Evolutionary conservation across 768 basidiomycete species (phyloP).

Genomic region (Lactarius vividus): DNA sequence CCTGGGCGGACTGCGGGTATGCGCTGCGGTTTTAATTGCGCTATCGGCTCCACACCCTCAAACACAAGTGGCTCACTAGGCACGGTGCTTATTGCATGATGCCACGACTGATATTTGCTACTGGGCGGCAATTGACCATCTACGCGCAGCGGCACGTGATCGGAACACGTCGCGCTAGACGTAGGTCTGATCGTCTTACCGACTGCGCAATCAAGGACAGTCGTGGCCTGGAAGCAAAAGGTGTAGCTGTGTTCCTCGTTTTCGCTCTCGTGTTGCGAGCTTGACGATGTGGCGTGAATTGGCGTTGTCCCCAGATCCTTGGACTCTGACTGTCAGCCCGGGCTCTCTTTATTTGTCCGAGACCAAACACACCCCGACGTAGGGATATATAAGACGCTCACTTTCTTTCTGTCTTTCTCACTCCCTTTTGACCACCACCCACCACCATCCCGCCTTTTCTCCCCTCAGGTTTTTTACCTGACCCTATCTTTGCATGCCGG

Average conservation of each 20-base stretch:
- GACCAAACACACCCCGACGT: conserved; percentile 25
- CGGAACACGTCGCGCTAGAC: conserved; percentile 1
- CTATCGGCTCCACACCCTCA: conserved; percentile 1
- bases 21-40: conserved; percentile 14
- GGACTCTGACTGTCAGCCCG: conserved; percentile 6
- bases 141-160: conserved; percentile 23
- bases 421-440: conserved; percentile 3
- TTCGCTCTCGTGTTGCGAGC: neutral
- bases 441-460: conserved; percentile 4
- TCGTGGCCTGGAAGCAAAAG: neutral
- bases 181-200: neutral
- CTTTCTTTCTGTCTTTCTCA: conserved; percentile 7
- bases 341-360: conserved; percentile 23
- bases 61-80: neutral
- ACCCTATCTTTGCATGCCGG: neutral
- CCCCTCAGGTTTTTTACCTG: neutral
- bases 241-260: conserved; percentile 4
- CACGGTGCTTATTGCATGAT: neutral
- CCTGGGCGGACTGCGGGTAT: conserved; percentile 11
- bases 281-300: conserved; percentile 1
- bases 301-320: conserved; percentile 1
- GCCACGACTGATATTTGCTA: neutral
- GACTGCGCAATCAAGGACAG: conserved; percentile 17
- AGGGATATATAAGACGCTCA: conserved; percentile 25
- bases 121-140: neutral